Evolutionary conservation across 1,139 yeast species (phyloP), one percentile per base, ranked within the genome.

Genomic region (Candida smagusa): DNA sequence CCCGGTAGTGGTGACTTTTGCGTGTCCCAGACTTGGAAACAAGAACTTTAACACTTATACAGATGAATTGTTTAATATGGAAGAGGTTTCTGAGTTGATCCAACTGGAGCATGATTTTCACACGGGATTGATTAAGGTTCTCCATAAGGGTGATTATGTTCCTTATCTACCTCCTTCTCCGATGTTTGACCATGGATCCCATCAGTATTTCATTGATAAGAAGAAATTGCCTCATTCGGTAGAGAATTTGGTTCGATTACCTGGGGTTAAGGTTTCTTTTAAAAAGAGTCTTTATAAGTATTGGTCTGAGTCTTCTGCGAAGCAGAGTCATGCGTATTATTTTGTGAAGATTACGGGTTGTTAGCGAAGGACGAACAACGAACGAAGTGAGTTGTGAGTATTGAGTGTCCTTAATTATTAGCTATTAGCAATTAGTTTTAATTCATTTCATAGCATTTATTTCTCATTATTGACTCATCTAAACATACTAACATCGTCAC

Each of bases 21-120:
- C 83, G 2, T 68, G 78, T 16, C 86, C 89, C 0, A 74, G 74
- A 47, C 61, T 83, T 23, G 88, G 86, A 2, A 81, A 82, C 51
- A 51, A 50, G 6, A 56, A 60, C 6, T 68, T 81, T 59, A 68
- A 70, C 24, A 52, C 61, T 12, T 81, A 75, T 65, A 67, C 77
- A 23, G 81, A 83, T 55, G 42, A 51, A 2, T 37, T 73, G n/a
- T 79, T 80, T 49, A 50, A 65, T 12, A 68, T 75, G 1, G 44
- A 52, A 2, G 40, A 48, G 0, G 59, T 64, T 3, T 45, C 49
- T 2, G 22, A 34, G 8, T 31, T 32, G 7, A 53, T 57, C 12
- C 38, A 34, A 16, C 22, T 33, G 9, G 28, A 41, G 8, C 37
- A 43, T 7, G 45, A 41, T 12, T 53, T 73, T 23, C 42, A 47